Evolutionary conservation across 2,329 filamentous ascomycete genomes (phyloP).

Genomic region (Paecilomyces variotii): DNA sequence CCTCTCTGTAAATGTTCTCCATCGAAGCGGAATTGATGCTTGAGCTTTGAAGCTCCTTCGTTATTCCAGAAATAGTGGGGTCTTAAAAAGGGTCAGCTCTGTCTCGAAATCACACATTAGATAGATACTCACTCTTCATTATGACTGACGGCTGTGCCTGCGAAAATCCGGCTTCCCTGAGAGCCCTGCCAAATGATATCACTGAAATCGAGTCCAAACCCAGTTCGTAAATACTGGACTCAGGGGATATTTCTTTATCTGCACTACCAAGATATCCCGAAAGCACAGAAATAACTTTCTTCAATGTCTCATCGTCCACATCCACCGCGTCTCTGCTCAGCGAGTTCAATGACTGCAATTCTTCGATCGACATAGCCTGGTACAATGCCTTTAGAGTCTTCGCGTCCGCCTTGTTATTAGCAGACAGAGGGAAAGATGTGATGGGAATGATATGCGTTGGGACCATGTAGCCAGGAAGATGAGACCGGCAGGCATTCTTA

Average conservation of each 20-base stretch:
- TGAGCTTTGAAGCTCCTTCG: constrained; percentile 15
- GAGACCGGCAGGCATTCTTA: constrained; percentile 57
- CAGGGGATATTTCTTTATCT: constrained; percentile 38
- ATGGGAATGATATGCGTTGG: constrained; percentile 74
- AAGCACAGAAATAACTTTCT: constrained; percentile 47
- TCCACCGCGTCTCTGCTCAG: constrained; percentile 18
- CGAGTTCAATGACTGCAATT: constrained; percentile 51
- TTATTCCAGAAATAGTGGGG: constrained; percentile 33
- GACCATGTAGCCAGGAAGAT: constrained; percentile 79
- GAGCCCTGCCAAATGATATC: constrained; percentile 56
- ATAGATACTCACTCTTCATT: constrained; percentile 47
- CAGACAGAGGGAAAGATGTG: constrained; percentile 65
- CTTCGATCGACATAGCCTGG: constrained; percentile 48
- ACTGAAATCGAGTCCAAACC: constrained; percentile 84
- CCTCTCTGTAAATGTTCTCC: constrained; percentile 33
- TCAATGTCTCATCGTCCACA: constrained; percentile 32
- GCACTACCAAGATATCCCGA: constrained; percentile 44
- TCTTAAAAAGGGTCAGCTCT: constrained; percentile 36
- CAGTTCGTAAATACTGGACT: constrained; percentile 71
- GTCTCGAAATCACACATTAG: constrained; percentile 23
- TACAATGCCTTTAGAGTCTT: constrained; percentile 64
- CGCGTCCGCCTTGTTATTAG: constrained; percentile 82
- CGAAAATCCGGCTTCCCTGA: constrained; percentile 57
- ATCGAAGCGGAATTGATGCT: constrained; percentile 1
- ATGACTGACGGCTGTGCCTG: constrained; percentile 58